Base-by-base conservation (phyloP, 2,329 filamentous ascomycete genomes). In the Aspergillus jensenii region DNA sequence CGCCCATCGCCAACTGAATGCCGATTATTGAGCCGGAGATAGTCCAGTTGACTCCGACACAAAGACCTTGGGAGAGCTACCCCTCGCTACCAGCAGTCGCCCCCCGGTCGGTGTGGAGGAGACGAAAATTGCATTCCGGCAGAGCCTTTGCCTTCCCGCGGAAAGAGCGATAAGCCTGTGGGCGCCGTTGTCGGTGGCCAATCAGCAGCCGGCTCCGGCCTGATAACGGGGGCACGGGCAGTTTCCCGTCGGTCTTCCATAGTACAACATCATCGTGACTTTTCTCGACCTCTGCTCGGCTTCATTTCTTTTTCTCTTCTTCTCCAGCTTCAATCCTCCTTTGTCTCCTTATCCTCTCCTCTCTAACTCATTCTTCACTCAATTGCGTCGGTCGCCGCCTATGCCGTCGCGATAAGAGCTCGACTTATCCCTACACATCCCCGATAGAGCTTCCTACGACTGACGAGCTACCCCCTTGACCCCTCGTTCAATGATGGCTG, bases 401-500 rank as follows among this genome's bases (percentile, higher is more conserved):
- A 43, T 52, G 43, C 45, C 17, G 43, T 52, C 25, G 17, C 43
- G 17, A 45, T 45, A 53, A 54, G 43, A 47, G 48, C 41, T 43
- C 19, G 27, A 47, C 25, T 43, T 44, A 46, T 51, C 49, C 33
- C 53, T 52, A 35, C 46, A 44, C 35, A 43, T 53, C 50, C 41
- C 40, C 44, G 33, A 31, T 11, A 31, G 27, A 37, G 43, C 27
- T 40, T 33, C 43, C 27, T 41, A 48, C 35, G 14, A 2, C 31
- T n/a, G 37, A 49, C 31, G 17, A 39, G 25, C 46, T 31, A 52
- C 27, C 19, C 39, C 23, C 37, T 54, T 31, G 45, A 59, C 47
- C 33, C 37, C 46, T 54, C 52, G 44, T 58, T 45, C 41, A 52
- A 58, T 53, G 56, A 72, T 73, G 71, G 70, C 71, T 64, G 70